Evolutionary conservation across 495 filamentous ascomycete species (phyloP).

Genomic region (Hypoxylon rickii): DNA sequence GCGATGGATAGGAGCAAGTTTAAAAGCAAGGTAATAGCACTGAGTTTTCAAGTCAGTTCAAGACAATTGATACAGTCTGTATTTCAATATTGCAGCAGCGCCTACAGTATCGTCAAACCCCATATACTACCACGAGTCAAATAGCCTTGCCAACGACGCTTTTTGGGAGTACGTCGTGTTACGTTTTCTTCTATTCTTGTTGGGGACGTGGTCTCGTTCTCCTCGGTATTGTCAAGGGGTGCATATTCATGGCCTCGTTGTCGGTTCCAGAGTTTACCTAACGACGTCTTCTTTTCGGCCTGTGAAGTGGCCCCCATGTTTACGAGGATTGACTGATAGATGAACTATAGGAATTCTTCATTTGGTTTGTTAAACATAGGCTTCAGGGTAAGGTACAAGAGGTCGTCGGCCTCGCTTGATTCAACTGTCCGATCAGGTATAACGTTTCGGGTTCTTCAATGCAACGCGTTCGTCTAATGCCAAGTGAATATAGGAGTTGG

Average conservation of each 20-base stretch:
- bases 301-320: slow-evolving; percentile 11
- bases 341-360: too few species aligned
- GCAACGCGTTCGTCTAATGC: too few species aligned
- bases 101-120: slow-evolving; percentile 43
- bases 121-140: slow-evolving; percentile 27
- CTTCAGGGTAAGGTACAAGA: too few species aligned
- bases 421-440: too few species aligned
- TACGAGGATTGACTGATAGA: background rate
- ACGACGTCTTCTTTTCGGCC: slow-evolving; percentile 5
- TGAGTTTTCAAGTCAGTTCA: slow-evolving; percentile 29
- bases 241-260: slow-evolving; percentile 14
- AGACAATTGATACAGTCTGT: background rate
- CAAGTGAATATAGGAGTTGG: too few species aligned
- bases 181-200: slow-evolving; percentile 5
- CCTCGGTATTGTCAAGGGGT: slow-evolving; percentile 21
- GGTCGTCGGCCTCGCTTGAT: too few species aligned
- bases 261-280: slow-evolving; percentile 23
- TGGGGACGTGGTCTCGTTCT: slow-evolving; percentile 8
- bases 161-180: background rate
- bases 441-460: too few species aligned
- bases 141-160: slow-evolving; percentile 9
- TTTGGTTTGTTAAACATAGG: too few species aligned
- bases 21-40: slow-evolving; percentile 40
- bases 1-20: slow-evolving; percentile 56
- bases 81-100: slow-evolving; percentile 1